A percentile compares a stretch with the other conserved stretches of the same genome.
Evolutionary conservation across 2,329 filamentous ascomycete species (phyloP).

Genomic region (Beauveria sp.): DNA sequence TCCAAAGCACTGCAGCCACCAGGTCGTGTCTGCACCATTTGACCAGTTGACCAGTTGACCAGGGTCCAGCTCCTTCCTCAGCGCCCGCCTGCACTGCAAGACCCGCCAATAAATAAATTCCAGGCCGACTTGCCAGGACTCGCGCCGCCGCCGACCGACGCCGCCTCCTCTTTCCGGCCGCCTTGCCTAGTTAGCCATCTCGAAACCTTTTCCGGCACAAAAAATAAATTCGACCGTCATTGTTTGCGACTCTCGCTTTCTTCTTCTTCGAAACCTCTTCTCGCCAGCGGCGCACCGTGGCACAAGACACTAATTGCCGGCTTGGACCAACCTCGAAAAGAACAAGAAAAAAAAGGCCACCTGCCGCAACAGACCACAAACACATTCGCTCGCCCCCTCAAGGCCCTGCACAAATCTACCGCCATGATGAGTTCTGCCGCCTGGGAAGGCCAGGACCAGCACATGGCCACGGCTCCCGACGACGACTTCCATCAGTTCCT

Average conservation of each 20-base stretch:
- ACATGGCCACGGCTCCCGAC: slow-evolving; percentile 41
- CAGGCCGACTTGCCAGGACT: not conserved
- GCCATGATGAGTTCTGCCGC: slow-evolving; percentile 44
- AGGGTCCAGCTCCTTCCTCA: too few relatives aligned
- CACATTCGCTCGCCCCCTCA: not conserved
- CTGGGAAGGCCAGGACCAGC: slow-evolving; percentile 52
- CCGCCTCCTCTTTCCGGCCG: not conserved
- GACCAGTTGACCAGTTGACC: too few relatives aligned
- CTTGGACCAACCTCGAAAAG: not conserved
- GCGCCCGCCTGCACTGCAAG: not conserved
- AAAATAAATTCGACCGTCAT: too few relatives aligned
- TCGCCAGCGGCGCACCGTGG: not conserved
- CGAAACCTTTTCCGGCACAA: not conserved
- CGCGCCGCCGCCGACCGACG: not conserved
- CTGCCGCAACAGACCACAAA: not conserved
- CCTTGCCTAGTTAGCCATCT: not conserved
- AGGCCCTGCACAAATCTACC: not conserved
- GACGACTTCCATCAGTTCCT: slow-evolving; percentile 60
- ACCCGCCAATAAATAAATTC: not conserved
- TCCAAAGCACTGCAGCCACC: too few relatives aligned
- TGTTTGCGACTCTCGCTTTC: too few relatives aligned
- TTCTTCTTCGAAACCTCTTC: too few relatives aligned
- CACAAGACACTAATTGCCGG: not conserved
- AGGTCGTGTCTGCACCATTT: too few relatives aligned
- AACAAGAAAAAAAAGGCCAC: not conserved